These are phyloP conservation scores for Euryodendron excelsum DNA, from an alignment of 148 eudicot species.

Conservation along the genomic window DNA sequence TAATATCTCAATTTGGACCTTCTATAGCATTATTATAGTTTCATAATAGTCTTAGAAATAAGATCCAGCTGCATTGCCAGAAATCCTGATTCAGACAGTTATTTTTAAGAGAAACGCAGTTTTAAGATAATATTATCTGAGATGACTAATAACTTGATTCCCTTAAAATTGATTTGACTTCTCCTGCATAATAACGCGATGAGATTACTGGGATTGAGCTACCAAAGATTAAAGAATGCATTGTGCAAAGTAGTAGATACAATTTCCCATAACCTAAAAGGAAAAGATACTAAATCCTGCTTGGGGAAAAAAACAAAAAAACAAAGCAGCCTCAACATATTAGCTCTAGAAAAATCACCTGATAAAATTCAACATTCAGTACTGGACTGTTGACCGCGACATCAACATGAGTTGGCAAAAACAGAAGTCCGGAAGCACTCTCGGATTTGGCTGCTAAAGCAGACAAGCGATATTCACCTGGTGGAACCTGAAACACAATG, in stretches of 20 bases:
- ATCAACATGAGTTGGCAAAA: conserved; percentile 76
- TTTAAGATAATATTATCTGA: background rate
- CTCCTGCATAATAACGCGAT: background rate
- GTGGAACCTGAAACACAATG: conserved; percentile 62
- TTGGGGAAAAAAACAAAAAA: background rate
- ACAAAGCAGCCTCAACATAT: conserved; percentile 5
- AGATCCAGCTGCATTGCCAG: background rate
- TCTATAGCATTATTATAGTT: background rate
- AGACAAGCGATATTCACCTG: conserved; percentile 94
- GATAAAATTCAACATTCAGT: conserved; percentile 74
- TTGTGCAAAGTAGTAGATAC: background rate
- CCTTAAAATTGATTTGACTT: background rate
- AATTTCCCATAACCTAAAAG: conserved; percentile 3
- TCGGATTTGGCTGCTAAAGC: conserved; percentile 78
- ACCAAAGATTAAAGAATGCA: background rate
- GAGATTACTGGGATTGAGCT: background rate
- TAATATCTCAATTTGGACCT: background rate
- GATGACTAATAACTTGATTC: background rate
- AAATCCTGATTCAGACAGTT: background rate
- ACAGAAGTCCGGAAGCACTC: conserved; percentile 66
- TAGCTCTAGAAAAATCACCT: conserved; percentile 44
- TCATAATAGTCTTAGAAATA: background rate
- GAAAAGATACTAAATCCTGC: background rate
- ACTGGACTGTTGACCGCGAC: conserved; percentile 74
- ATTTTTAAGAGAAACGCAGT: background rate